A percentile compares a stretch with the other conserved stretches of the same genome.
phyloP scores from a whole-genome alignment of 371 early-diverging fungal species.

The Mucor racemosus region DNA sequence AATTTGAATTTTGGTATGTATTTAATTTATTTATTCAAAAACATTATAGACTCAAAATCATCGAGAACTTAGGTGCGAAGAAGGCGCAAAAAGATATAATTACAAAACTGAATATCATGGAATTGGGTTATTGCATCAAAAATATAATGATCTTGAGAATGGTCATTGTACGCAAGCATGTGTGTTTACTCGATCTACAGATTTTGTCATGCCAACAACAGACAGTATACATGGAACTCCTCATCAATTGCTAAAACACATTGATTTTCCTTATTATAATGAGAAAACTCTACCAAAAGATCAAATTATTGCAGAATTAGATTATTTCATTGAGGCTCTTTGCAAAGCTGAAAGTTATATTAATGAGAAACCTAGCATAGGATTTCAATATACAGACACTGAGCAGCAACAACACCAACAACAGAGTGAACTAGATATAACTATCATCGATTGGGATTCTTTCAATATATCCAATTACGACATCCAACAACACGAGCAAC shows the following conservation, averaged over 20 bases:
- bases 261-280: slow-evolving; percentile 47
- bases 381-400: not conserved
- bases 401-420: not conserved
- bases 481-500: not conserved
- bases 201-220: not conserved
- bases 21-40: not conserved
- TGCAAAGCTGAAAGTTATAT: slow-evolving; percentile 27
- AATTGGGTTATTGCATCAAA: slow-evolving; percentile 63
- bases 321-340: slow-evolving; percentile 23
- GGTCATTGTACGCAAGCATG: slow-evolving; percentile 88
- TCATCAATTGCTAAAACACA: slow-evolving; percentile 33
- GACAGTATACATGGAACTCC: slow-evolving; percentile 6
- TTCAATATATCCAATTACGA: slow-evolving; percentile 9
- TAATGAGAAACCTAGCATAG: not conserved
- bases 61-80: slow-evolving; percentile 40
- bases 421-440: slow-evolving; percentile 10
- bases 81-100: slow-evolving; percentile 61
- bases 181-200: slow-evolving; percentile 47
- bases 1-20: slow-evolving; percentile 80
- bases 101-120: slow-evolving; percentile 73
- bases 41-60: too few species aligned
- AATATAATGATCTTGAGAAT: slow-evolving; percentile 34
- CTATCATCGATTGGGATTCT: slow-evolving; percentile 5
- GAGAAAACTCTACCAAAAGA: slow-evolving; percentile 23
- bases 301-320: slow-evolving; percentile 24